These are phyloP conservation scores for Solanum arcanum DNA, from an alignment of 257 asterid genomes.

Conservation along the genomic window DNA sequence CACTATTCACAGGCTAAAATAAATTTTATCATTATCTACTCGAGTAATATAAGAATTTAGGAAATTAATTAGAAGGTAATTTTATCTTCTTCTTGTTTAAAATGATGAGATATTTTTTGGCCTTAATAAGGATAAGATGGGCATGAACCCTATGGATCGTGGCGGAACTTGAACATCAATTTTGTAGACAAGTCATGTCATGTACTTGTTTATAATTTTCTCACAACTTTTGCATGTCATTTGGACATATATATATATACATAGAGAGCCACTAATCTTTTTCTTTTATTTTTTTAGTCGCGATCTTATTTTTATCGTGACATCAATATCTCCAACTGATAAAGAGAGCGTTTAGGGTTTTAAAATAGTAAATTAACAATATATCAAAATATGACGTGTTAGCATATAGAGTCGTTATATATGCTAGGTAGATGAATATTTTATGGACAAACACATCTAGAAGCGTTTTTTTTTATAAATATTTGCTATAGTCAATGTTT, in stretches of 20 bases:
- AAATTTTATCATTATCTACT: neutral
- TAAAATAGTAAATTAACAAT: neutral
- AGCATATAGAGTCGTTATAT: neutral
- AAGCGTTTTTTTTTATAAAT: neutral
- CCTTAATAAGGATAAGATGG: neutral
- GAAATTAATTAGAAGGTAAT: neutral
- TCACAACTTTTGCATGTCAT: neutral
- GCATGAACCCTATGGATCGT: neutral
- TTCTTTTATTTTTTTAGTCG: neutral
- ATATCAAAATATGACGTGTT: neutral
- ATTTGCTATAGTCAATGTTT: neutral
- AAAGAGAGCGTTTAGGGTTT: neutral
- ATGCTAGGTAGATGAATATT: neutral
- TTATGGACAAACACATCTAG: fast-evolving
- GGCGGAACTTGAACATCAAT: neutral
- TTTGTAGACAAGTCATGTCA: neutral
- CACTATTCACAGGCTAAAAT: neutral
- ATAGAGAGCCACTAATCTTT: neutral
- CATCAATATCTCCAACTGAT: neutral
- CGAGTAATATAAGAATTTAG: neutral
- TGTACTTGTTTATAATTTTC: neutral
- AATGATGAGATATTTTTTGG: neutral
- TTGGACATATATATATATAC: neutral
- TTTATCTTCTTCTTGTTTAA: neutral
- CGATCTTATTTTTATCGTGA: neutral